Percentiles rank a stretch among this genome's conserved stretches.
phyloP scores from a whole-genome alignment of 164 flowering plant species.

The Stephania yunnanensis region DNA sequence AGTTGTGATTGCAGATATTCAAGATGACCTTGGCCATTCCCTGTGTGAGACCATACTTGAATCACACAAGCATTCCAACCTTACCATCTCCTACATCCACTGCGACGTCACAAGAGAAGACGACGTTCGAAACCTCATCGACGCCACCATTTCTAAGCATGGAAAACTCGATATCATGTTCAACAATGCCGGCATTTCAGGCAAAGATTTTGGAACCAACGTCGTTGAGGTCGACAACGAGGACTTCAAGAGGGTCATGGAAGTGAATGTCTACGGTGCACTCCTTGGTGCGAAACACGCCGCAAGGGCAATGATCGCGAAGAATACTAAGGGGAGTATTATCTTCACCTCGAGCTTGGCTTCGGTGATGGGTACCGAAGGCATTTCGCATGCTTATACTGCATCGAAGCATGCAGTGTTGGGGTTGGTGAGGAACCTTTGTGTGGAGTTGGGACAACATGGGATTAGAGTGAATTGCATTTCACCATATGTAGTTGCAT shows the following conservation, averaged over 20 bases:
- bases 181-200: slow-evolving; percentile 25
- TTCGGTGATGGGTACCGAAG: slow-evolving; percentile 9
- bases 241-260: slow-evolving; percentile 9
- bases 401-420: slow-evolving; percentile 31
- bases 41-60: slow-evolving; percentile 5
- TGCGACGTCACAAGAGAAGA: slow-evolving; percentile 18
- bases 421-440: slow-evolving; percentile 30
- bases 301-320: slow-evolving; percentile 35
- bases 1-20: slow-evolving; percentile 47
- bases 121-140: slow-evolving; percentile 11
- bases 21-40: slow-evolving; percentile 24
- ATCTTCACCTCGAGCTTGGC: slow-evolving; percentile 29
- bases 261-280: slow-evolving; percentile 16
- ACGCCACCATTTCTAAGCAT: slow-evolving; percentile 12
- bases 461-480: slow-evolving; percentile 51
- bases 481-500: slow-evolving; percentile 32
- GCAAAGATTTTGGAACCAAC: background rate
- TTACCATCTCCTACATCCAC: slow-evolving; percentile 9
- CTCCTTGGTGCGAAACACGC: slow-evolving; percentile 37
- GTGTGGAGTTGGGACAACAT: slow-evolving; percentile 37
- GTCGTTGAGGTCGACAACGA: slow-evolving; percentile 5
- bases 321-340: slow-evolving; percentile 21
- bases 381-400: slow-evolving; percentile 21
- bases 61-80: background rate
- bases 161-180: slow-evolving; percentile 29